Conservation (phyloP, 495 filamentous ascomycete species). For the Pyrenula aspistea region DNA sequence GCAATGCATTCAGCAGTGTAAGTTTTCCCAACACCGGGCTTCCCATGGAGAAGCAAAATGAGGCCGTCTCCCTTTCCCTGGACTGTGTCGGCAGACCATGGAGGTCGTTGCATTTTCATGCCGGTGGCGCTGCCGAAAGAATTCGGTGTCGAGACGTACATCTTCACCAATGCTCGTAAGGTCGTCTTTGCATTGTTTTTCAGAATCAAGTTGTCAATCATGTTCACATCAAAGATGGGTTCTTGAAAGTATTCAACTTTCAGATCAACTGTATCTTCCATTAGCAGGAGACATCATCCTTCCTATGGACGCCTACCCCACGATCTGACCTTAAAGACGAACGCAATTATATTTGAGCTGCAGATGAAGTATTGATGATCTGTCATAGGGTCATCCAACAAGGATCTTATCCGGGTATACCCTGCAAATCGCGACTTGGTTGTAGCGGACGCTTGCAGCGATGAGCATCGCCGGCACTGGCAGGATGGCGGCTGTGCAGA, state of each 20-base stretch:
- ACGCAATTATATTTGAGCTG: background rate
- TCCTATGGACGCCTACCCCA: background rate
- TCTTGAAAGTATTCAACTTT: background rate
- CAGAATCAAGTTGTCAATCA: background rate
- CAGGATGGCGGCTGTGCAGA: background rate
- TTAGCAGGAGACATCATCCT: background rate
- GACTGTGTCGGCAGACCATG: constrained; percentile 10
- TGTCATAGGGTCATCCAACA: background rate
- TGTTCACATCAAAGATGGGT: background rate
- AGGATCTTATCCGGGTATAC: background rate
- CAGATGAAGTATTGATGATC: background rate
- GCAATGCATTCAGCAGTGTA: constrained; percentile 15
- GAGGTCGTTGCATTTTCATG: background rate
- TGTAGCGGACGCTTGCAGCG: background rate
- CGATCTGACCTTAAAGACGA: background rate
- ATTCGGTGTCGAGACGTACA: background rate
- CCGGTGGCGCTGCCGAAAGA: background rate
- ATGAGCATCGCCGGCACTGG: background rate
- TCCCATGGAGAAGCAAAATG: constrained; percentile 15
- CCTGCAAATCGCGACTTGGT: background rate
- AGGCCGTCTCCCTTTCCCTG: constrained; percentile 16
- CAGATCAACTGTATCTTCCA: background rate
- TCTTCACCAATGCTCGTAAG: background rate
- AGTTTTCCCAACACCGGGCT: constrained; percentile 2
- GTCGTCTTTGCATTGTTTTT: background rate